Evolutionary conservation across 1,284 basidiomycete species (phyloP), one percentile per base, ranked within the genome.

Genomic region (Trichosporon ovoides): DNA sequence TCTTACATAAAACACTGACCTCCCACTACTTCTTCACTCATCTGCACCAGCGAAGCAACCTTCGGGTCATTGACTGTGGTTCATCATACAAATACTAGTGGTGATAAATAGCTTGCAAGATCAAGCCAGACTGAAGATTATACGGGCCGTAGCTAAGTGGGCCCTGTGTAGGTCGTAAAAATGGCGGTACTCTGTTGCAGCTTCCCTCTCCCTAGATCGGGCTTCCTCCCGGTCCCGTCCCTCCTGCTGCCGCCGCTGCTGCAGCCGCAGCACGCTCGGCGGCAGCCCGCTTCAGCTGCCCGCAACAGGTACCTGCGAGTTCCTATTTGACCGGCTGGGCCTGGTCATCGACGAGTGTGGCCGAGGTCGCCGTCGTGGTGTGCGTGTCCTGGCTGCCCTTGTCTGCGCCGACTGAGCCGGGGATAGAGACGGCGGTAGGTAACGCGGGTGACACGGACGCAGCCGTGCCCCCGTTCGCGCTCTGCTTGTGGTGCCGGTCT

Each of bases 221-320:
- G 18, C 22, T 48, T 3, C 24, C 40, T 46, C 40, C 43, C 5
- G 16, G 7, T 3, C n/a, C 37, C 6, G 2, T 2, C 7, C 43
- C 19, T 31, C 22, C 43, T 13, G 43, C 22, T 10, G 43, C 22
- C 22, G 22, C 19, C 22, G 40, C 19, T 16, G 40, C 13, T 4
- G 43, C 13, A 1, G 24, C 22, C 43, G 43, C 43, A 7, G 43
- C 43, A 9, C 28, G 43, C 43, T 48, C 43, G 16, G 43, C 43
- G 7, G 43, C 43, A n/a, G 43, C 43, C 7, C 43, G 43, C 43
- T 48, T 48, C 24, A 48, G 43, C 43, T 48, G 43, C 7, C 43
- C 43, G 43, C 43, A 48, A 48, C 43, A 48, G 19, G 43, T 48
- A 48, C 43, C 43, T 28, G 43, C 43, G 43, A 48, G n/a, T 48